A percentile compares a stretch with the other conserved stretches of the same genome.
Evolutionary conservation across 1,139 yeast species (phyloP).

Genomic region (Pichia sp.): DNA sequence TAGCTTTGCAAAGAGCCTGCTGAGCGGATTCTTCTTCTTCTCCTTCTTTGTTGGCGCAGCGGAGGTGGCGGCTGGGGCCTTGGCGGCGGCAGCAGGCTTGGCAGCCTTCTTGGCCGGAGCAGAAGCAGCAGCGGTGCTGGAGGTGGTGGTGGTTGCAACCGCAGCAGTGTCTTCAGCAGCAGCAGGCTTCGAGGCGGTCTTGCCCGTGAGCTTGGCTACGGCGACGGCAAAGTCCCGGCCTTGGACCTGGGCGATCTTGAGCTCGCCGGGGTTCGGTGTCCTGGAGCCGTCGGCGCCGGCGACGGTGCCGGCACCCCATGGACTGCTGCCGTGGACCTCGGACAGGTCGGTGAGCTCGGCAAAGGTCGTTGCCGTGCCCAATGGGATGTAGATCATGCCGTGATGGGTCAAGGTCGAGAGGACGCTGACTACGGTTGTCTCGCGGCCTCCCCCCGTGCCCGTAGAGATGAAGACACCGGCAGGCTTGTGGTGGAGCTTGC

Average conservation of each 20-base stretch:
- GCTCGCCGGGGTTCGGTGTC: slow-evolving; percentile 40
- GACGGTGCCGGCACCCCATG: slow-evolving; percentile 50
- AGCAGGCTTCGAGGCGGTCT: neutral
- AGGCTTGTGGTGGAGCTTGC: slow-evolving; percentile 45
- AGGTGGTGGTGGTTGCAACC: no score
- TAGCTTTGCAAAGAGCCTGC: slow-evolving; percentile 14
- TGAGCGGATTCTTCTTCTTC: slow-evolving; percentile 10
- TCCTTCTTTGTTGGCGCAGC: neutral
- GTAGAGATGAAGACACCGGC: slow-evolving; percentile 45
- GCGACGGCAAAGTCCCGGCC: slow-evolving; percentile 40
- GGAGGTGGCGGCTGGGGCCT: slow-evolving; percentile 1
- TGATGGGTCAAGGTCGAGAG: slow-evolving; percentile 44
- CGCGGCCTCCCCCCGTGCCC: slow-evolving; percentile 48
- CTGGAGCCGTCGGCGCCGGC: slow-evolving; percentile 49
- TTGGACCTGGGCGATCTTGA: slow-evolving; percentile 39
- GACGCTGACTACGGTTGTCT: slow-evolving; percentile 38
- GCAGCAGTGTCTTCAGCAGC: neutral
- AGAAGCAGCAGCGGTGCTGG: neutral
- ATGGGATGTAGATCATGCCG: slow-evolving; percentile 48
- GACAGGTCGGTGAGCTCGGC: slow-evolving; percentile 35
- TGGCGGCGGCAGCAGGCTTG: slow-evolving; percentile 2
- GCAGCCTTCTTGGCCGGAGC: slow-evolving; percentile 1
- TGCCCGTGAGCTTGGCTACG: slow-evolving; percentile 28
- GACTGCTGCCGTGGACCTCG: slow-evolving; percentile 45
- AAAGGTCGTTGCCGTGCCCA: slow-evolving; percentile 42